phyloP scores from a whole-genome alignment of 1,139 yeast genomes.

The Kodamaea ohmeri region DNA sequence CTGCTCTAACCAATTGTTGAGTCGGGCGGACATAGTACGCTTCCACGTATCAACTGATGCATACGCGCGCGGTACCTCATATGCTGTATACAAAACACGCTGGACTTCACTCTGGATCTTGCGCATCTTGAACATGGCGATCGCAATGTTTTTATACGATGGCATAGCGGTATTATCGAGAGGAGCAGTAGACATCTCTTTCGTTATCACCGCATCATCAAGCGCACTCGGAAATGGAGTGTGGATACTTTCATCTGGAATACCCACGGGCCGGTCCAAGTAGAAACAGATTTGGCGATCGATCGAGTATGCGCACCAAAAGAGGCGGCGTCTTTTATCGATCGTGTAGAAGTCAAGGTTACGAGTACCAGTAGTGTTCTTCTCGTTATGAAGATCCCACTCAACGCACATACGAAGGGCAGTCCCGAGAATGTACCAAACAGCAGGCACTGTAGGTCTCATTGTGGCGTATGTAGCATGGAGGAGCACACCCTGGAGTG shows the following conservation, averaged over 20 bases:
- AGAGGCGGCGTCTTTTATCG: conserved; percentile 73
- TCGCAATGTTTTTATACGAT: conserved; percentile 62
- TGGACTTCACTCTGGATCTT: conserved; percentile 78
- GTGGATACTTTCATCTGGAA: conserved; percentile 66
- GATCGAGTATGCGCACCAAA: conserved; percentile 86
- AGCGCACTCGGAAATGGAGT: conserved; percentile 68
- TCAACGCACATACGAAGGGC: conserved; percentile 80
- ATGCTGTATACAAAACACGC: conserved; percentile 64
- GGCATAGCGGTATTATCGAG: conserved; percentile 12
- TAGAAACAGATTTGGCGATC: conserved; percentile 79
- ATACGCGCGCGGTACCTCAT: conserved; percentile 66
- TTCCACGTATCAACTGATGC: conserved; percentile 60
- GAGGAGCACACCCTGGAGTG: conserved; percentile 68
- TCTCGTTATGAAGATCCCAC: conserved; percentile 74
- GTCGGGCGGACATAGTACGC: conserved; percentile 42
- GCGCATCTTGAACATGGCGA: conserved; percentile 65
- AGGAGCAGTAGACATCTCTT: too few species aligned
- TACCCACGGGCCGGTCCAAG: conserved; percentile 70
- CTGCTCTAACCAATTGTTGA: conserved; percentile 59
- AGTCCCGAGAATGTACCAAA: conserved; percentile 88
- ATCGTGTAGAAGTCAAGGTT: conserved; percentile 52
- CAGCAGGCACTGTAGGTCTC: conserved; percentile 82
- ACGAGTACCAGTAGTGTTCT: conserved; percentile 16
- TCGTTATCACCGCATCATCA: conserved; percentile 56
- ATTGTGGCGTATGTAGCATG: conserved; percentile 67